Conservation (phyloP, 345 rosid species). For the Aethionema arabicum region DNA sequence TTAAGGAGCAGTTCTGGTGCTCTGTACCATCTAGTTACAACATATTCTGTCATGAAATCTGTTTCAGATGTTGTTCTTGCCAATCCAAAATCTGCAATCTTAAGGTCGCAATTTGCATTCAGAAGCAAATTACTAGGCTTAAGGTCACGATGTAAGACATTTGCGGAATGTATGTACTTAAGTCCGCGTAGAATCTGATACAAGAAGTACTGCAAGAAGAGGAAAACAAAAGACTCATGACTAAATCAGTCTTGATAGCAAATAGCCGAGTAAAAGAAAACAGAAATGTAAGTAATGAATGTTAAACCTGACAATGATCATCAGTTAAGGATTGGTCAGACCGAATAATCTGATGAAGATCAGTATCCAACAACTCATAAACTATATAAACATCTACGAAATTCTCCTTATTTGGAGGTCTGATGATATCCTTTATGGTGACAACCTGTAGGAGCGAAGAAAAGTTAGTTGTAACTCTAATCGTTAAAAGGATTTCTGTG, state of each 20-base stretch:
- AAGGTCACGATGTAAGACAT: conserved; percentile 59
- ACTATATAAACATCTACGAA: conserved; percentile 61
- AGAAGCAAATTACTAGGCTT: conserved; percentile 60
- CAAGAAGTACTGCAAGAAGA: conserved; percentile 48
- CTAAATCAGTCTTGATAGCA: background rate
- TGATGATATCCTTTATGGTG: conserved; percentile 50
- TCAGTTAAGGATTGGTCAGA: conserved; percentile 49
- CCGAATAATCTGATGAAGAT: conserved; percentile 63
- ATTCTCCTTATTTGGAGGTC: conserved; percentile 51
- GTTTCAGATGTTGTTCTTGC: conserved; percentile 63
- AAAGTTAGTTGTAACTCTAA: background rate
- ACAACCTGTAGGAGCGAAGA: conserved; percentile 38
- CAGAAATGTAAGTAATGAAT: background rate
- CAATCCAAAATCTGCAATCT: conserved; percentile 60
- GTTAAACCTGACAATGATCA: conserved; percentile 58
- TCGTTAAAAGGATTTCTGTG: background rate
- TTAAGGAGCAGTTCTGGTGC: conserved; percentile 62
- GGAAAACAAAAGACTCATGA: background rate
- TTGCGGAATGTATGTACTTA: conserved; percentile 58
- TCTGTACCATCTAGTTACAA: conserved; percentile 61
- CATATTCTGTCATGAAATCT: conserved; percentile 65
- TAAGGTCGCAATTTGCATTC: conserved; percentile 58
- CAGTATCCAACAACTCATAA: conserved; percentile 58
- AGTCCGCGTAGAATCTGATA: conserved; percentile 63
- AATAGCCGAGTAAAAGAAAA: background rate